Evolutionary conservation across 2,329 filamentous ascomycete genomes (phyloP).

Genomic region (Penicillium sp.): DNA sequence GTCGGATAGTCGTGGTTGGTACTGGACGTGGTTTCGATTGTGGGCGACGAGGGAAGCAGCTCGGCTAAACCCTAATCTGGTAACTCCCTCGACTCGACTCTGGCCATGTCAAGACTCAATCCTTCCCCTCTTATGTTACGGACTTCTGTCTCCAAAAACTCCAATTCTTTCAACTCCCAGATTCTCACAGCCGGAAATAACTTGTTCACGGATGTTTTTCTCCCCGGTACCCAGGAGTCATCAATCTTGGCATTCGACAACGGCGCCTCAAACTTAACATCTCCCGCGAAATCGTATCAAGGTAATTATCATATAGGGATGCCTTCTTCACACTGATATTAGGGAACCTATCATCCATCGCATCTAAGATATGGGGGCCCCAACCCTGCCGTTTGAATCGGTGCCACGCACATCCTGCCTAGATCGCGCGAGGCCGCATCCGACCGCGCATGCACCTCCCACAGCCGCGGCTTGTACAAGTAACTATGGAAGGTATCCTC

Average conservation of each 20-base stretch:
- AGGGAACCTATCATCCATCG: conserved; percentile 61
- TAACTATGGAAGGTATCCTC: conserved; percentile 51
- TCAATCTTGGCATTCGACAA: conserved; percentile 60
- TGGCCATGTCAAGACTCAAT: background rate
- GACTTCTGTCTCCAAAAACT: no score
- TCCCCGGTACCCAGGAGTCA: conserved; percentile 58
- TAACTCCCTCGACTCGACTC: background rate
- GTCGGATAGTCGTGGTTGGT: background rate
- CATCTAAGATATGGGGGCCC: conserved; percentile 63
- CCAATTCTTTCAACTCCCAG: background rate
- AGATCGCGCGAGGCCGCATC: conserved; percentile 63
- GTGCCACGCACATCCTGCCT: conserved; percentile 59
- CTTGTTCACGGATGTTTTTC: conserved; percentile 44
- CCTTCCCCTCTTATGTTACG: no score
- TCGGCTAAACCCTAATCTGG: conserved; percentile 41
- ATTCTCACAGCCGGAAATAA: conserved; percentile 10
- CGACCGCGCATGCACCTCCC: conserved; percentile 61
- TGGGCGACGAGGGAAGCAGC: conserved; percentile 26
- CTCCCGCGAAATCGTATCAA: conserved; percentile 52
- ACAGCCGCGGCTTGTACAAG: conserved; percentile 49
- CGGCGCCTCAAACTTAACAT: conserved; percentile 59
- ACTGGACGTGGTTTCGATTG: conserved; percentile 11
- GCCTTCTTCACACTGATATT: conserved; percentile 49
- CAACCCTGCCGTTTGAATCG: conserved; percentile 51
- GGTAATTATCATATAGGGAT: conserved; percentile 51